Evolutionary conservation across 257 asterid species (phyloP).

Genomic region (Verbena officinalis): DNA sequence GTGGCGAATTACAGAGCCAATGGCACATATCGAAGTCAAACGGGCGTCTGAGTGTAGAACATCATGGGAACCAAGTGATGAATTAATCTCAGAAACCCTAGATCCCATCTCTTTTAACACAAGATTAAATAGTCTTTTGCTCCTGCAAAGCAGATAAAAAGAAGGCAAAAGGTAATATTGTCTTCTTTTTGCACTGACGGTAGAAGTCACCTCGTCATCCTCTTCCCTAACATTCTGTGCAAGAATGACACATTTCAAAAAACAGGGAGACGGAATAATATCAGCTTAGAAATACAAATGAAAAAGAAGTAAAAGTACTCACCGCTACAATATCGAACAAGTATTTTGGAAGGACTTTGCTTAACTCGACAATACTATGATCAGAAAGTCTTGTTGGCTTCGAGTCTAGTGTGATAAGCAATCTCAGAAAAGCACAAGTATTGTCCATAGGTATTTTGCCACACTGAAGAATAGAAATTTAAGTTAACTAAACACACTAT

Average conservation of each 20-base stretch:
- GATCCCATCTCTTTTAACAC: slow-evolving; percentile 54
- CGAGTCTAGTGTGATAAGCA: slow-evolving; percentile 64
- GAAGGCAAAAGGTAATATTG: slow-evolving; percentile 66
- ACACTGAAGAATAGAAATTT: slow-evolving; percentile 46
- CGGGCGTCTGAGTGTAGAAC: slow-evolving; percentile 31
- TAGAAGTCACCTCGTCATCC: slow-evolving; percentile 35
- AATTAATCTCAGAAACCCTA: slow-evolving; percentile 47
- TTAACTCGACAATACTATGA: slow-evolving; percentile 53
- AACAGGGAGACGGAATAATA: background rate
- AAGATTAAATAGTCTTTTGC: slow-evolving; percentile 45
- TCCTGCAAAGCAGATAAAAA: slow-evolving; percentile 57
- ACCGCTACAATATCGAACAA: slow-evolving; percentile 55
- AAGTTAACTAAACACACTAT: slow-evolving; percentile 8
- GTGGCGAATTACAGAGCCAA: slow-evolving; percentile 49
- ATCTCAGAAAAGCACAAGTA: slow-evolving; percentile 70
- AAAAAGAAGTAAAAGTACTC: slow-evolving; percentile 34
- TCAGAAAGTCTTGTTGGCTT: slow-evolving; percentile 66
- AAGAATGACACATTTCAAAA: background rate
- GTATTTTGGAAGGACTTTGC: slow-evolving; percentile 64
- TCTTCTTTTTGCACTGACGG: slow-evolving; percentile 38
- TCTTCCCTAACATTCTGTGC: slow-evolving; percentile 49
- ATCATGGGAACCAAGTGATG: slow-evolving; percentile 30
- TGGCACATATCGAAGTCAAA: slow-evolving; percentile 36
- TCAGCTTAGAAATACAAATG: background rate
- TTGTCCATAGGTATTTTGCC: slow-evolving; percentile 61